Evolutionary conservation across 352 stramenopile species (phyloP).

Genomic region (Phytophthora aleatoria): DNA sequence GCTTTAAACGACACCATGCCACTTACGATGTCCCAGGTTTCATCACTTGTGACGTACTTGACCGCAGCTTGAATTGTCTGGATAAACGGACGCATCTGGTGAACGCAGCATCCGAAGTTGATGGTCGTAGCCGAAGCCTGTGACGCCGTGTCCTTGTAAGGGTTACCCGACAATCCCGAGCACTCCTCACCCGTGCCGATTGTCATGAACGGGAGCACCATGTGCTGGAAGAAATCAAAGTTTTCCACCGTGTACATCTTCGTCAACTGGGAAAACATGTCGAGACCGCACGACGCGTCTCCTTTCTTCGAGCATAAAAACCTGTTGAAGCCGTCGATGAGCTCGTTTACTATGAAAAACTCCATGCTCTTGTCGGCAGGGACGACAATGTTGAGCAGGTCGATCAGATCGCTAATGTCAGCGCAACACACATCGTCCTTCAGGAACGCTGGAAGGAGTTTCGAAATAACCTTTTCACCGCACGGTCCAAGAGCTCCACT

Average conservation of each 20-base stretch:
- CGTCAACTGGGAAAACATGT: constrained; percentile 51
- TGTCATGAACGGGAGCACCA: constrained; percentile 58
- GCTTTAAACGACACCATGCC: constrained; percentile 50
- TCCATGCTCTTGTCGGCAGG: constrained; percentile 38
- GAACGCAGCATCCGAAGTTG: constrained; percentile 55
- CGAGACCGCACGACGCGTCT: constrained; percentile 42
- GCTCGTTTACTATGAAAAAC: constrained; percentile 54
- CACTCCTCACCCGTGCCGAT: constrained; percentile 40
- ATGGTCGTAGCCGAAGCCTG: constrained; percentile 37
- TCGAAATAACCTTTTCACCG: constrained; percentile 38
- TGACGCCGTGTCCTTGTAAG: constrained; percentile 45
- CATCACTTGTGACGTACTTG: constrained; percentile 39
- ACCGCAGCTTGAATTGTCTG: constrained; percentile 44
- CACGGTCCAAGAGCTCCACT: constrained; percentile 47
- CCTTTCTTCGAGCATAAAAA: constrained; percentile 52
- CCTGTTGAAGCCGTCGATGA: constrained; percentile 58
- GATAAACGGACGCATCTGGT: constrained; percentile 53
- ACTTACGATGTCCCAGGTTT: constrained; percentile 44
- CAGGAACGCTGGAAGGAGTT: constrained; percentile 37
- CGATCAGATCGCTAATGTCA: constrained; percentile 51
- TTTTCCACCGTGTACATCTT: constrained; percentile 43
- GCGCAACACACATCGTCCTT: constrained; percentile 55
- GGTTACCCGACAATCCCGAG: constrained; percentile 39
- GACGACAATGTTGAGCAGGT: constrained; percentile 57
- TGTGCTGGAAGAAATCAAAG: constrained; percentile 54